phyloP scores from a whole-genome alignment of 2,329 filamentous ascomycete genomes.

The Fusarium sp. region DNA sequence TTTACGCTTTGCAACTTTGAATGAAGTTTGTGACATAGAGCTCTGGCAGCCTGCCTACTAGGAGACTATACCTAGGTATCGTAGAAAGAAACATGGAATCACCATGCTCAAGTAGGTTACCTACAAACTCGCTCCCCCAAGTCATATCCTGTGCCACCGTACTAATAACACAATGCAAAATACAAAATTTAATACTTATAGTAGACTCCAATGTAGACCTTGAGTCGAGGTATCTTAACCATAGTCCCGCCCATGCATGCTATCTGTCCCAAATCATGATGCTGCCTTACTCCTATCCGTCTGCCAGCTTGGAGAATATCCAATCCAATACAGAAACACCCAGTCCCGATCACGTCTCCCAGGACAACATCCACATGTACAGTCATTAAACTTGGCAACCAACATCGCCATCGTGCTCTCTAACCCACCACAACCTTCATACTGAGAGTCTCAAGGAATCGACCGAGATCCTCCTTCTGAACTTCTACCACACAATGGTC shows the following conservation, averaged over 20 bases:
- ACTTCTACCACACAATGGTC: constrained; percentile 98
- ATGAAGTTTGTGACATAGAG: background rate
- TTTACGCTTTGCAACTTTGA: background rate
- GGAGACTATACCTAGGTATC: background rate
- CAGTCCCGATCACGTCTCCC: constrained; percentile 11
- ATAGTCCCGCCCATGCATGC: constrained; percentile 35
- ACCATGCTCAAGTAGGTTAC: background rate
- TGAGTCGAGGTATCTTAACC: constrained; percentile 35
- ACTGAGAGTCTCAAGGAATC: constrained; percentile 91
- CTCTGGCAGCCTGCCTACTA: background rate
- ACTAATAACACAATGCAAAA: background rate
- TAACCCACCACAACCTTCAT: constrained; percentile 85
- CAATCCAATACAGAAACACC: constrained; percentile 22
- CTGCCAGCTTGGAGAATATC: constrained; percentile 15
- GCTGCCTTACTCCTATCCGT: constrained; percentile 29
- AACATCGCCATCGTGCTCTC: background rate
- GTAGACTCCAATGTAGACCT: constrained; percentile 6
- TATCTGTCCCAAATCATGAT: constrained; percentile 34
- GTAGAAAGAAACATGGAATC: background rate
- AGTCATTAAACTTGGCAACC: constrained; percentile 13
- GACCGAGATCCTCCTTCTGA: constrained; percentile 91
- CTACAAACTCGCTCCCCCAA: background rate
- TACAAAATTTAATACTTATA: background rate
- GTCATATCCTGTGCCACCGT: background rate
- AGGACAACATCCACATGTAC: constrained; percentile 12